Evolutionary conservation across 331 rosid genomes (phyloP).

Genomic region (Malus hybrid): DNA sequence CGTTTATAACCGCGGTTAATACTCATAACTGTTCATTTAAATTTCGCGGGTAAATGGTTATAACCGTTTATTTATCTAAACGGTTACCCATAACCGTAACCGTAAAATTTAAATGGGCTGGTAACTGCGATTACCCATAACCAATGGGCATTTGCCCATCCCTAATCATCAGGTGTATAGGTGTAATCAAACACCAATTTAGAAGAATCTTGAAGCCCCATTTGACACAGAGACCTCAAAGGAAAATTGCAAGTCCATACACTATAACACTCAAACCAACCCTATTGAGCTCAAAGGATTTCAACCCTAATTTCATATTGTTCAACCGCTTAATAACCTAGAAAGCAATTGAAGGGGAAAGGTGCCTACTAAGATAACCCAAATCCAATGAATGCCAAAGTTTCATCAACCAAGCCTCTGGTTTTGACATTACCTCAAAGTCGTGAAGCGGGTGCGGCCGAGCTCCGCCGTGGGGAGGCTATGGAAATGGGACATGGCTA

Average conservation of each 20-base stretch:
- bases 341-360: conserved; percentile 48
- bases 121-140: too few species aligned
- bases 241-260: conserved; percentile 49
- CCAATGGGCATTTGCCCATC: conserved; percentile 39
- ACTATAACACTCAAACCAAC: conserved; percentile 32
- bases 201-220: conserved; percentile 46
- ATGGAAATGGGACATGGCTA: conserved; percentile 35
- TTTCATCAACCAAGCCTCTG: conserved; percentile 78
- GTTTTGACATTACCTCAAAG: conserved; percentile 33
- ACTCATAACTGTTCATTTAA: too few species aligned
- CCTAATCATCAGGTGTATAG: conserved; percentile 24
- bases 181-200: conserved; percentile 56
- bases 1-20: too few species aligned
- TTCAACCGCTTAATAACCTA: conserved; percentile 53
- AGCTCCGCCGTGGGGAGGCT: conserved; percentile 30
- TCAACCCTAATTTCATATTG: conserved; percentile 40
- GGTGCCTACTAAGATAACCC: conserved; percentile 44
- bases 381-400: conserved; percentile 39
- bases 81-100: too few species aligned
- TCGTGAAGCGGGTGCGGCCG: conserved; percentile 4
- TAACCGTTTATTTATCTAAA: too few species aligned
- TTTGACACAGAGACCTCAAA: conserved; percentile 59
- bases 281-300: conserved; percentile 56
- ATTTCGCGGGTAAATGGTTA: too few species aligned
- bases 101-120: too few species aligned